Evolutionary conservation across 2,329 filamentous ascomycete species (phyloP).

Genomic region (Dothistroma pini): DNA sequence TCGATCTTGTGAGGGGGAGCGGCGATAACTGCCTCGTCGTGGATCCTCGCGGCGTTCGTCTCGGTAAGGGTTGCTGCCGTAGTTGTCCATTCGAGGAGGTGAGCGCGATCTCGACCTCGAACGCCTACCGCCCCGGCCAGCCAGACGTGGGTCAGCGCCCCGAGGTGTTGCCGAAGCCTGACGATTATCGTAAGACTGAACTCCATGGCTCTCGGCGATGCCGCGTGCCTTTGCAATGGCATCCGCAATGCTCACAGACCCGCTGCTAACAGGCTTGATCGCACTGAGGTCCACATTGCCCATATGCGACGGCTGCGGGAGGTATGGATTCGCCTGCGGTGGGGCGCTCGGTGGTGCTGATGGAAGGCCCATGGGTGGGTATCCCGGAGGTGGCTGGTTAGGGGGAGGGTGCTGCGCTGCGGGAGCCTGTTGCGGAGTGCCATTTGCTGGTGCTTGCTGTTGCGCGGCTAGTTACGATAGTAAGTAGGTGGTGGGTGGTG

Average conservation of each 20-base stretch:
- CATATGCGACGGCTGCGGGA: conserved; percentile 67
- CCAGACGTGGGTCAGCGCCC: conserved; percentile 45
- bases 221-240: conserved; percentile 81
- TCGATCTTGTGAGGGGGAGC: conserved; percentile 66
- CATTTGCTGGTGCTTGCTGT: conserved; percentile 40
- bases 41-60: conserved; percentile 75
- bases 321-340: conserved; percentile 32
- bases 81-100: conserved; percentile 62
- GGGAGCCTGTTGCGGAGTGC: conserved; percentile 38
- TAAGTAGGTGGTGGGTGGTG: background rate
- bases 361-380: conserved; percentile 38
- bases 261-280: conserved; percentile 74
- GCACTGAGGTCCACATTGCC: conserved; percentile 76
- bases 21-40: conserved; percentile 55
- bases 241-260: conserved; percentile 78
- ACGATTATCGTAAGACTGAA: conserved; percentile 46
- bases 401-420: conserved; percentile 45
- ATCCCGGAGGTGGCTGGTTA: conserved; percentile 39
- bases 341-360: conserved; percentile 38
- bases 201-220: conserved; percentile 74
- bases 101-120: conserved; percentile 70
- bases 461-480: conserved; percentile 10
- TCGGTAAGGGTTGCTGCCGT: conserved; percentile 67
- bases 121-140: conserved; percentile 56
- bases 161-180: conserved; percentile 24